Conservation (phyloP, 208 protist species). For the Endotrypanum monterogeii region DNA sequence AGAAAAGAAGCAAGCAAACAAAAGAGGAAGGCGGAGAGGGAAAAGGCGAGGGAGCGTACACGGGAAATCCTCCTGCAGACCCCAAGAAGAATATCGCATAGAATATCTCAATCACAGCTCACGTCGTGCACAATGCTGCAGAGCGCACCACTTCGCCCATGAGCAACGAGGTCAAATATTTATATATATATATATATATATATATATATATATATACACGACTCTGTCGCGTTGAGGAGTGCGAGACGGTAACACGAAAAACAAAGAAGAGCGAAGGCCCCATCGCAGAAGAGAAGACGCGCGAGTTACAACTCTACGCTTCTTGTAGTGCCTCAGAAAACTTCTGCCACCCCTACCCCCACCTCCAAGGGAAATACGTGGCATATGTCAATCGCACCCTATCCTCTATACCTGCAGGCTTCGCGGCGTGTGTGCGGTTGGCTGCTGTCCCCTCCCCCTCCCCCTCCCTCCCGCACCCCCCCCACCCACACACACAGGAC, state of each 20-base stretch:
- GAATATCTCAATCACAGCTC: not conserved
- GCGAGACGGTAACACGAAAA: too few species aligned
- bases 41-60: not conserved
- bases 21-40: too few species aligned
- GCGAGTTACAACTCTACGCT: not conserved
- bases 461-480: too few species aligned
- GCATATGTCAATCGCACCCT: not conserved
- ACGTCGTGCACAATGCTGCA: not conserved
- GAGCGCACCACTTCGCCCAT: too few species aligned
- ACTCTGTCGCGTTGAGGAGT: too few species aligned
- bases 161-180: too few species aligned
- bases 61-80: not conserved
- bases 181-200: too few species aligned
- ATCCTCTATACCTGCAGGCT: not conserved
- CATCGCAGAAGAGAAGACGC: not conserved
- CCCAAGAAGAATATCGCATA: not conserved
- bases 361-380: not conserved
- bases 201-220: too few species aligned
- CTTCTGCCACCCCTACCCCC: not conserved
- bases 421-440: too few species aligned
- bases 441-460: too few species aligned
- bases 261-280: not conserved
- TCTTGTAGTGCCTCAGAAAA: not conserved
- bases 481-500: too few species aligned
- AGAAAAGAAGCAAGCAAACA: too few species aligned